Base-by-base conservation (phyloP, 148 eudicot species). In the Silene conica region DNA sequence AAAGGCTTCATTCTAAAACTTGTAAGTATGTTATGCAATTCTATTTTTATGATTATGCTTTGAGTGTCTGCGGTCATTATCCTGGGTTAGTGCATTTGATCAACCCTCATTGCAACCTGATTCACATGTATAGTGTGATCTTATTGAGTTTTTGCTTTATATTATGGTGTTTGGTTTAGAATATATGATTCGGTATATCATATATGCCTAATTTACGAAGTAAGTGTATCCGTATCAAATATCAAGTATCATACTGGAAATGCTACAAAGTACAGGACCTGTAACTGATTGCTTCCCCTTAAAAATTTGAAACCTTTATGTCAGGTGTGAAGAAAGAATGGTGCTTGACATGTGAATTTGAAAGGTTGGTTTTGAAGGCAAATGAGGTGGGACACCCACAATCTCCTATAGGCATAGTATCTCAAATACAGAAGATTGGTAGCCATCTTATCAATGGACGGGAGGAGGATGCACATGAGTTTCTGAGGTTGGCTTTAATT, bases 401-500 rank as follows among this genome's bases (percentile, higher is more conserved):
- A 23, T 90, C 96, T 72, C 96, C 96, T 22, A 79, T 77, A 19
- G 63, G 80, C 61, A 87, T 92, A 75, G 61, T 92, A 31, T 90
- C 93, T 66, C 88, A 88, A 18, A 78, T 92, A 69, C 83, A 86
- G 72, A 86, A 80, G 73, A 88, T 82, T 14, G 92, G 96, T 64
- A 80, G 96, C 76, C 83, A 83, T 79, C 88, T 92, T 73, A 77
- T 89, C 21, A 80, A 80, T 81, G 96, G 98, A 57, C 82, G 86
- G 79, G 84, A 92, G 78, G 98, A 92, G 87, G 97, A 92, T 75
- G 97, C 97, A 8, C 97, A 92, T 80, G 98, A 92, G 78, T 92
- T 92, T 80, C 77, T 92, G 64, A 83, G 98, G 98, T 89, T 67
- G 74, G 73, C 25, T 78, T 28, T 16, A 3, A 18, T 4, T 34